A percentile compares a stretch with the other conserved stretches of the same genome.
These are phyloP conservation scores for Cucumis cinereus DNA, from an alignment of 306 rosid species.

Conservation along the genomic window DNA sequence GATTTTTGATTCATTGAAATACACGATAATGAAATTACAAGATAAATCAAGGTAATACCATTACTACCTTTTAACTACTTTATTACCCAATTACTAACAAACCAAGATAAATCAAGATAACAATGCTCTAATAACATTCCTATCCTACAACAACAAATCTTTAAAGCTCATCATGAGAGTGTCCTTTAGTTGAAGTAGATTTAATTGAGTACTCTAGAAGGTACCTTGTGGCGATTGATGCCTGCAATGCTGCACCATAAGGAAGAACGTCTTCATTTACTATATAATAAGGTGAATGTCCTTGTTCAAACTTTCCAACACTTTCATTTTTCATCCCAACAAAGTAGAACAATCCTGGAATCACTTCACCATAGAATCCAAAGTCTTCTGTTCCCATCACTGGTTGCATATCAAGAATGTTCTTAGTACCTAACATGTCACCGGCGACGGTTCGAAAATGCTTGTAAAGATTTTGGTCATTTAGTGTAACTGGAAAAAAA, in stretches of 20 bases:
- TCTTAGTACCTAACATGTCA: conserved; percentile 19
- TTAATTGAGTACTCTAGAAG: conserved; percentile 11
- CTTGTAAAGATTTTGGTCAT: conserved; percentile 24
- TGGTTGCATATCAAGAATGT: conserved; percentile 12
- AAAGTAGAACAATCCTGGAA: conserved; percentile 27
- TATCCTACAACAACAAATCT: neutral
- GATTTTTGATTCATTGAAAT: no score
- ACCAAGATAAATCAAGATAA: no score
- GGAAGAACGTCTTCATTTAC: conserved; percentile 36
- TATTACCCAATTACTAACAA: no score
- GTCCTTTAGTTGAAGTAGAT: neutral
- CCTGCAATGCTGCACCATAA: conserved; percentile 39
- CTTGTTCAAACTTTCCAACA: conserved; percentile 9
- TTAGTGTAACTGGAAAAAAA: conserved; percentile 20
- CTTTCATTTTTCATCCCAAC: conserved; percentile 29
- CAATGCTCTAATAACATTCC: no score
- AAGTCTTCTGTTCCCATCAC: conserved; percentile 39
- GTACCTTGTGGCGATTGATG: conserved; percentile 24
- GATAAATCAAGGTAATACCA: no score
- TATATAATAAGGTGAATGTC: conserved; percentile 23
- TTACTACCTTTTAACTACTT: no score
- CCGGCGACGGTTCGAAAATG: conserved; percentile 16
- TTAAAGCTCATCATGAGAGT: neutral
- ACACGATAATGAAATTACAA: no score
- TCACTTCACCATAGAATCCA: conserved; percentile 23